phyloP scores from a whole-genome alignment of 768 basidiomycete genomes.

The Collybia sp. region DNA sequence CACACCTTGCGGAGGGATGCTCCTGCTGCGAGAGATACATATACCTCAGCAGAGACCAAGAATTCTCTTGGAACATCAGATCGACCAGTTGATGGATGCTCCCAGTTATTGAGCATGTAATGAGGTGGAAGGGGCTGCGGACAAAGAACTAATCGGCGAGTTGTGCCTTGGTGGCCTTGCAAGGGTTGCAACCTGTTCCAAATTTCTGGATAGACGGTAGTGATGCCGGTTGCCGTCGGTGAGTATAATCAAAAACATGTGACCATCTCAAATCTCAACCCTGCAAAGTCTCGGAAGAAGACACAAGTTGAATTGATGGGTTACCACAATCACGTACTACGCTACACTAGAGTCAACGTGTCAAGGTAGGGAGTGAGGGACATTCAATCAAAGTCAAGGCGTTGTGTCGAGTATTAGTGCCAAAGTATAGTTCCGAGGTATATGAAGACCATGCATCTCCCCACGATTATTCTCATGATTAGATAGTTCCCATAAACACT shows the following conservation, averaged over 20 bases:
- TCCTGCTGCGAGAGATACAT: conserved; percentile 48
- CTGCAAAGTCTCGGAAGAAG: too few relatives aligned
- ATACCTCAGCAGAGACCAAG: conserved; percentile 58
- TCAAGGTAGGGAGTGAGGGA: neutral
- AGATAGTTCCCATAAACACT: conserved; percentile 8
- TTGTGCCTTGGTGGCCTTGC: too few relatives aligned
- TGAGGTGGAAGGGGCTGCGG: neutral
- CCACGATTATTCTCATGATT: conserved; percentile 27
- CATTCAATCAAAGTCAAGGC: conserved; percentile 12
- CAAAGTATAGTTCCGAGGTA: conserved; percentile 30
- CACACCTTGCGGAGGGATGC: conserved; percentile 54
- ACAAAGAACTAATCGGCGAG: too few relatives aligned
- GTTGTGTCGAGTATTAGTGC: conserved; percentile 27
- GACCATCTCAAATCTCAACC: too few relatives aligned
- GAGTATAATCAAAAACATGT: too few relatives aligned
- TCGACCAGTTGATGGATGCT: conserved; percentile 15
- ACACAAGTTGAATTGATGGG: too few relatives aligned
- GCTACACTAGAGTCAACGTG: too few relatives aligned
- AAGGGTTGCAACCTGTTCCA: too few relatives aligned
- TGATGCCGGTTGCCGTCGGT: conserved; percentile 5
- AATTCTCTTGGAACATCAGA: conserved; percentile 39
- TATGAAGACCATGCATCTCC: conserved; percentile 26
- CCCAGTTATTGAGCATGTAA: conserved; percentile 29
- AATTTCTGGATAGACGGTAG: conserved; percentile 3
- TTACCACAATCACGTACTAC: neutral